Base-by-base conservation (phyloP, 257 asterid genomes). In the Lithospermum erythrorhizon region DNA sequence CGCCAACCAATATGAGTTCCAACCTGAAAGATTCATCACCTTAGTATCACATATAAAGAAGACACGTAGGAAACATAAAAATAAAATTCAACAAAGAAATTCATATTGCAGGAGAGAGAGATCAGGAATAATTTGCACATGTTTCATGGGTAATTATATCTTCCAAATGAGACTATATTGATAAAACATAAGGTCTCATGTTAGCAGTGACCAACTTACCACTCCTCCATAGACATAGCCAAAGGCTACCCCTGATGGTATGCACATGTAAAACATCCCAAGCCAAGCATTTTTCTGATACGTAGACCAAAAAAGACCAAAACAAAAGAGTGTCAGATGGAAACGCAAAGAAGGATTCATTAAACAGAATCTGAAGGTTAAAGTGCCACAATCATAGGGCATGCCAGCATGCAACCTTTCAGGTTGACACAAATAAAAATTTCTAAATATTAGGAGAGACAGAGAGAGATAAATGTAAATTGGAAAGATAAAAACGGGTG, bases 241-340 rank as follows among this genome's bases (percentile, higher is more conserved):
- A 78, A 93, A 69, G 0, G 97, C 99, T 37, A 84, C 59, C 66
- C 99, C 96, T 17, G 87, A 73, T 25, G 97, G 97, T 78, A 86
- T 93, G 75, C 99, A 93, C 99, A 89, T 89, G 83, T 89, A 93
- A 78, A 93, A 93, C 53, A 90, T 76, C 65, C 97, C 97, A 41
- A 93, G 86, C 97, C 99, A 93, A 65, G 89, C 86, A 55, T 85
- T 83, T 78, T 87, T 89, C 96, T 93, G 94, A 70, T 25, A 13
- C 30, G 9, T n/a, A 41, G 37, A 25, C 3, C 32, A 55, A 56
- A 55, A 56, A 55, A 19, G 58, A 9, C 9, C 9, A 56, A 6
- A 22, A 11, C 37, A 56, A 6, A 56, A 11, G 32, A 56, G 16
- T 6, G 9, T 22, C 14, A 30, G n/a, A 22, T 56, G 18, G 21